phyloP scores from a whole-genome alignment of 176 grass and related monocot species.

The Oryza glumipatula region DNA sequence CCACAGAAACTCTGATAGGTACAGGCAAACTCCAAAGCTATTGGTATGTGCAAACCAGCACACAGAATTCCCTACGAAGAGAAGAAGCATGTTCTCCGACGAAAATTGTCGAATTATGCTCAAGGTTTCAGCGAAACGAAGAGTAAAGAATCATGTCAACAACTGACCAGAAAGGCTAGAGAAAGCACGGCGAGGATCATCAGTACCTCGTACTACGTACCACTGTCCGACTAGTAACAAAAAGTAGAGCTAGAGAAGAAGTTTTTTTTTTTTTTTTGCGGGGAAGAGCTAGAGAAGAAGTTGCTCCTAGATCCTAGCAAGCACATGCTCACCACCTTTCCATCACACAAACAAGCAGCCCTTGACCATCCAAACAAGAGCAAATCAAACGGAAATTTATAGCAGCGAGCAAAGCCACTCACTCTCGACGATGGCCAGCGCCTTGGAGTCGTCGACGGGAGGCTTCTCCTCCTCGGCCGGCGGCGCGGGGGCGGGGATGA shows the following conservation, averaged over 20 bases:
- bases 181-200: slow-evolving; percentile 30
- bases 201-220: not conserved
- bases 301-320: slow-evolving; percentile 14
- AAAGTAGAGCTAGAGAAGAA: slow-evolving; percentile 27
- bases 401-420: slow-evolving; percentile 9
- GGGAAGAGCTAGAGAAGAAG: slow-evolving; percentile 14
- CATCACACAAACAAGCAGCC: not conserved
- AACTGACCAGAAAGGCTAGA: not conserved
- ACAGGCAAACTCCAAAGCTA: slow-evolving; percentile 8
- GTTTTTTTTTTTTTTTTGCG: no score
- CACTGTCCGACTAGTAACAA: slow-evolving; percentile 2
- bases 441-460: slow-evolving; percentile 67
- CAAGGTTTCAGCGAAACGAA: not conserved
- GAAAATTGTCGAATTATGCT: not conserved
- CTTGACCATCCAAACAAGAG: no score
- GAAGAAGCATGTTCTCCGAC: not conserved
- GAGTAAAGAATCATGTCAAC: slow-evolving; percentile 3
- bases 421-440: slow-evolving; percentile 77
- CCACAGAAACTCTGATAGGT: slow-evolving; percentile 9
- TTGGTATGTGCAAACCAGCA: not conserved
- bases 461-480: slow-evolving; percentile 55
- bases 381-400: not conserved
- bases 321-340: slow-evolving; percentile 14
- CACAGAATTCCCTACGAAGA: not conserved
- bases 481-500: slow-evolving; percentile 54